Evolutionary conservation across 192 early-diverging fungal genomes (phyloP), one percentile per base, ranked within the genome.

Genomic region (Coemansia erecta): DNA sequence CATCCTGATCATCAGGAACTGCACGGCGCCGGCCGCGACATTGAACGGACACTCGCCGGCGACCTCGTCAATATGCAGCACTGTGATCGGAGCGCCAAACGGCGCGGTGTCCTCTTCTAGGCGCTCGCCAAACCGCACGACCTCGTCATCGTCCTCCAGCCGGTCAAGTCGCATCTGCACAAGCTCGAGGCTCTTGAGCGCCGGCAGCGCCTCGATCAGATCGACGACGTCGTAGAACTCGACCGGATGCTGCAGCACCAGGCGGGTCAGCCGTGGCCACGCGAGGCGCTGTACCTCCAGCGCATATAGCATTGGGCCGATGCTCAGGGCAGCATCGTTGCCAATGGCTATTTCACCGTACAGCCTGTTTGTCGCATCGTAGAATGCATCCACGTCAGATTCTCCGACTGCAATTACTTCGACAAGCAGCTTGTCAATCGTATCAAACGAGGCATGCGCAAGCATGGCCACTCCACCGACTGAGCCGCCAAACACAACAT

Each of bases 1-100:
- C 45, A 47, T 47, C 45, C 17, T 47, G 45, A 18, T 47, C 45
- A 47, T 47, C 17, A 47, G 45, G 45, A 47, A 47, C 45, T 47
- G 45, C 45, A 47, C 45, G 11, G 43, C 43, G 43, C 43, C 43
- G 17, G 43, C 43, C 4, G 15, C 17, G 13, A 44, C 43, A 6
- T 44, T 4, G 14, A 44, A 44, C 17, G 43, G 43, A 18, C 43
- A 44, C 43, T 44, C 43, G 43, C 43, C 8, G 4, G 17, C 43
- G 17, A 44, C 43, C 43, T 14, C 13, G 15, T 4, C 43, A 4
- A 44, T 14, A 18, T 18, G 13, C 43, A 44, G 43, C 15, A 14
- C 11, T 4, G 13, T 18, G 43, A 44, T 10, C 5, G 43, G 43
- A 4, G 43, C 43, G 15, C 17, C 43, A 44, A 44, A 44, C 13